Conservation (phyloP, 129 eudicot species). For the Chrysanthemum makinoi region DNA sequence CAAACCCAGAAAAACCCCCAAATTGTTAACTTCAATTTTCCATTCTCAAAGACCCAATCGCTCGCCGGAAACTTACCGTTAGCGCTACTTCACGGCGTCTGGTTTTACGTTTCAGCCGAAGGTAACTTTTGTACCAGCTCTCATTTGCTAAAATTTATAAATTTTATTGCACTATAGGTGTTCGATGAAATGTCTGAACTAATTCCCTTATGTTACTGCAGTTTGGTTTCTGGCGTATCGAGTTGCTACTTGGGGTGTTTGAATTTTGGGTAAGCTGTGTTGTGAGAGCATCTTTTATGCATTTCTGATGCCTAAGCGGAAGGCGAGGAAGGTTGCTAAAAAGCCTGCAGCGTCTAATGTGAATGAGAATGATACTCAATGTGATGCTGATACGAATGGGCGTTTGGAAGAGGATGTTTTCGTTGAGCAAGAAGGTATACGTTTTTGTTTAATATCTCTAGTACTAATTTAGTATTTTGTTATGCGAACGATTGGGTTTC, state of each 20-base stretch:
- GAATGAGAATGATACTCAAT: neutral
- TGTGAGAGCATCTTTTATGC: conserved; percentile 19
- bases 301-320: conserved; percentile 49
- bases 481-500: neutral
- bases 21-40: no score
- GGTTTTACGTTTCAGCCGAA: no score
- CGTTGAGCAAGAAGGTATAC: conserved; percentile 48
- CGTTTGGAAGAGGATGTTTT: conserved; percentile 30
- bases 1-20: no score
- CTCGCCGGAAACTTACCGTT: no score
- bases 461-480: neutral
- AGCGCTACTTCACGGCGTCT: no score
- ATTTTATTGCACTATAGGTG: no score
- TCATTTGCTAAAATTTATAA: no score
- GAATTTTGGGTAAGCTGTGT: neutral
- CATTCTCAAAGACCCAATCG: no score
- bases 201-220: neutral
- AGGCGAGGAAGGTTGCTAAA: conserved; percentile 31
- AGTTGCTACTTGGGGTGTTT: neutral
- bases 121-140: no score
- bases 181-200: no score
- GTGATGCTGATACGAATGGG: conserved; percentile 28
- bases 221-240: neutral
- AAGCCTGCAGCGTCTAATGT: conserved; percentile 32
- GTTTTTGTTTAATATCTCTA: neutral